phyloP scores from a whole-genome alignment of 2,329 filamentous ascomycete genomes.

The Stagonosporopsis tanaceti region DNA sequence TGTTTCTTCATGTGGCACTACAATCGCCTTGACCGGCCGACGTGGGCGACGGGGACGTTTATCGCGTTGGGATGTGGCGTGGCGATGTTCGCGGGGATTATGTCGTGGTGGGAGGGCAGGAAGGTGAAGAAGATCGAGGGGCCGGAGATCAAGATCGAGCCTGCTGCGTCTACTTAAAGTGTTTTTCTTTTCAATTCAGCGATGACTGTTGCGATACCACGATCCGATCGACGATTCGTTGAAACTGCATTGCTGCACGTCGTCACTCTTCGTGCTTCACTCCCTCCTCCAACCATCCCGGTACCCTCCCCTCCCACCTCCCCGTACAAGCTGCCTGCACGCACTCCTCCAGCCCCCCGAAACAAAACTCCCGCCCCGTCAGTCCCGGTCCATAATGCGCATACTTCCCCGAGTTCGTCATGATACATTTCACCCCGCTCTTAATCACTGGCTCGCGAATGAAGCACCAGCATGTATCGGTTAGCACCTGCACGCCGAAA shows the following conservation, averaged over 20 bases:
- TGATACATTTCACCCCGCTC: conserved; percentile 37
- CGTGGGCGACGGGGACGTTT: conserved; percentile 73
- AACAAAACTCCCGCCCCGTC: conserved; percentile 28
- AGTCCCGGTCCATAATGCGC: conserved; percentile 53
- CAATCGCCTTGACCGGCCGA: conserved; percentile 73
- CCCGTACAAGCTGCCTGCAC: conserved; percentile 27
- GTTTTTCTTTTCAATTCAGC: too few relatives aligned
- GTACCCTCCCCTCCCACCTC: not conserved
- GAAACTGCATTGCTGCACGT: not conserved
- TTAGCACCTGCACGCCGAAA: conserved; percentile 53
- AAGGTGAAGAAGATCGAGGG: conserved; percentile 48
- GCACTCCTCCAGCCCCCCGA: conserved; percentile 34
- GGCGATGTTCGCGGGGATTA: conserved; percentile 71
- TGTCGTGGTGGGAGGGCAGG: conserved; percentile 74
- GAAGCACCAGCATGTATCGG: conserved; percentile 61
- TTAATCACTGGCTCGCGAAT: conserved; percentile 53
- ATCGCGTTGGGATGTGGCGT: conserved; percentile 76
- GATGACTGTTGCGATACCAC: not conserved
- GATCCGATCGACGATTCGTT: not conserved
- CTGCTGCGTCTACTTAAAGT: not conserved
- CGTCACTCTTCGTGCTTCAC: not conserved
- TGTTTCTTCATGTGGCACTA: conserved; percentile 84
- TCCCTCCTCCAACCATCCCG: not conserved
- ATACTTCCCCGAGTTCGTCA: conserved; percentile 59
- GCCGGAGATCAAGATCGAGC: conserved; percentile 15